Conservation (phyloP, 139 green algal species). For the Auxenochlorella protothecoides region DNA sequence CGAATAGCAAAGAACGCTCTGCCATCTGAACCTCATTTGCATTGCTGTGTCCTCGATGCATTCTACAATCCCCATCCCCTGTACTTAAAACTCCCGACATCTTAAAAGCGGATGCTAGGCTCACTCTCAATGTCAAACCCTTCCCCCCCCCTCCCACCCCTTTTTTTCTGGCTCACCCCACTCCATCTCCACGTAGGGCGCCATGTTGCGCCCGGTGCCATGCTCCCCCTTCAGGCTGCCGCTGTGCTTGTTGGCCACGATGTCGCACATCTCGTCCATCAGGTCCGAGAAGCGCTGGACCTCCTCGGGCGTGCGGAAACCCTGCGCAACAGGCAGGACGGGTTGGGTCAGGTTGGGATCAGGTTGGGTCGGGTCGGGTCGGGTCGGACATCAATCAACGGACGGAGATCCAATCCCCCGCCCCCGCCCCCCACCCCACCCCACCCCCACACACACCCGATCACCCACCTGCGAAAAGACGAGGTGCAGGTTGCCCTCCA, state of each 20-base stretch:
- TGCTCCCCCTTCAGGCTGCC: slow-evolving; percentile 91
- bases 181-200: slow-evolving; percentile 97
- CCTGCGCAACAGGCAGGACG: slow-evolving; percentile 25
- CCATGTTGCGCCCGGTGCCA: slow-evolving; percentile 89
- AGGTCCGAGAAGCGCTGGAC: slow-evolving; percentile 86
- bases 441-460: background rate
- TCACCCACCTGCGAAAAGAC: slow-evolving; percentile 78
- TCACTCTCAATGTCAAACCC: too few relatives aligned
- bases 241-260: slow-evolving; percentile 90
- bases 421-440: background rate
- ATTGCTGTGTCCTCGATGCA: too few relatives aligned
- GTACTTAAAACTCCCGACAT: too few relatives aligned
- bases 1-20: too few relatives aligned
- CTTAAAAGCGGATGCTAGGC: too few relatives aligned
- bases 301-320: slow-evolving; percentile 84
- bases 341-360: background rate
- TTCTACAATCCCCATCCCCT: too few relatives aligned
- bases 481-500: slow-evolving; percentile 97
- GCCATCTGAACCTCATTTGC: too few relatives aligned
- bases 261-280: slow-evolving; percentile 97
- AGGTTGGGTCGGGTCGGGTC: too few relatives aligned
- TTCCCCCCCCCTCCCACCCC: background rate
- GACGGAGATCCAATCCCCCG: too few relatives aligned
- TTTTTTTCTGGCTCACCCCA: slow-evolving; percentile 41
- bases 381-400: too few relatives aligned